Conservation (phyloP, 2,329 filamentous ascomycete species). For the Fusarium buxicola region DNA sequence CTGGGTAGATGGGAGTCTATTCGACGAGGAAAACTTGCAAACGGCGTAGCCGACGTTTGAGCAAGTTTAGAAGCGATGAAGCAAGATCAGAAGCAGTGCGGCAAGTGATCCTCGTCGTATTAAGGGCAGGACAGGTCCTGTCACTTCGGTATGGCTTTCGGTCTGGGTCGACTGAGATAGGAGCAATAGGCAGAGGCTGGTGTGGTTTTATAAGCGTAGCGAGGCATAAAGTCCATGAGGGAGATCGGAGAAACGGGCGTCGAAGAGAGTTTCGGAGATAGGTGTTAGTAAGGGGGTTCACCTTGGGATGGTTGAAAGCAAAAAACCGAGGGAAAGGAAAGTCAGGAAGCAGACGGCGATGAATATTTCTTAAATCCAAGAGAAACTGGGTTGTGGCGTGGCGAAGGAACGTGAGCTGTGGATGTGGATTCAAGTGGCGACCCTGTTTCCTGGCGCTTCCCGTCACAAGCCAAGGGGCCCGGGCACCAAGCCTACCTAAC, state of each 20-base stretch:
- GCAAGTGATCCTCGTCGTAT: conserved; percentile 43
- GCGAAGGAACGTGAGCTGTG: conserved; percentile 29
- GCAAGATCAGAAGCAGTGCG: conserved; percentile 26
- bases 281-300: conserved; percentile 29
- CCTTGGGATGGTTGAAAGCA: conserved; percentile 24
- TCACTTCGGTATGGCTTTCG: conserved; percentile 41
- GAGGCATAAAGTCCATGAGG: conserved; percentile 45
- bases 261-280: conserved; percentile 20
- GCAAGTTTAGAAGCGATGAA: conserved; percentile 14
- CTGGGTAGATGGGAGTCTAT: background rate
- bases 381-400: conserved; percentile 40
- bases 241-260: conserved; percentile 20
- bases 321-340: conserved; percentile 6
- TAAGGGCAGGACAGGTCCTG: conserved; percentile 12
- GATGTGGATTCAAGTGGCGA: conserved; percentile 17
- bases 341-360: conserved; percentile 24
- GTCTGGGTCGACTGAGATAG: conserved; percentile 37
- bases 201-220: conserved; percentile 38
- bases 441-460: background rate
- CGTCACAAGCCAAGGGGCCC: background rate
- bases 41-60: conserved; percentile 6
- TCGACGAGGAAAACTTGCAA: conserved; percentile 44
- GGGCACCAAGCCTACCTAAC: background rate
- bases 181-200: conserved; percentile 33
- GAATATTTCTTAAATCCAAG: conserved; percentile 40